These are phyloP conservation scores for Cladosporium cucumerinum DNA, from an alignment of 2,329 filamentous ascomycete genomes.

Conservation along the genomic window DNA sequence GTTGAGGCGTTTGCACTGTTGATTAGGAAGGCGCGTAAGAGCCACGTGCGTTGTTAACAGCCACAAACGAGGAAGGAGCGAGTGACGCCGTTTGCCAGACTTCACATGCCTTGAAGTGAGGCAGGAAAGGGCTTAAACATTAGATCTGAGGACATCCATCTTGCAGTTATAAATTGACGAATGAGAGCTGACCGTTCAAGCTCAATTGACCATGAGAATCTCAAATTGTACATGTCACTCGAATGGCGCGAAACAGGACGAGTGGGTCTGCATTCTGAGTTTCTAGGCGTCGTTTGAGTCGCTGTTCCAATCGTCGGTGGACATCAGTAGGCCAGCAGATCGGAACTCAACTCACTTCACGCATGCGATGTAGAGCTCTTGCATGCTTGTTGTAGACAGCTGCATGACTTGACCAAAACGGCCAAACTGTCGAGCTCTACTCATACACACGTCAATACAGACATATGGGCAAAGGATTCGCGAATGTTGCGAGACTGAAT, in stretches of 20 bases:
- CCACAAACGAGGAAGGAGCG: slow-evolving; percentile 2
- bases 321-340: not conserved
- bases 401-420: not conserved
- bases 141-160: not conserved
- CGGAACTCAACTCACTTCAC: not conserved
- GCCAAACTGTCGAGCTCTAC: too few relatives aligned
- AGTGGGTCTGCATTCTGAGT: not conserved
- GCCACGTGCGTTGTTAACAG: not conserved
- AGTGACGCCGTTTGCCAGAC: not conserved
- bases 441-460: not conserved
- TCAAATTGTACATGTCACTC: not conserved
- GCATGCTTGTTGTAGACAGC: not conserved
- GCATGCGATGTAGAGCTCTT: not conserved
- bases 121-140: not conserved
- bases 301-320: not conserved
- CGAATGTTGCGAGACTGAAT: not conserved
- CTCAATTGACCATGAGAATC: not conserved
- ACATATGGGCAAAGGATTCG: not conserved
- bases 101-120: not conserved
- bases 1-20: not conserved
- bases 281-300: too few relatives aligned
- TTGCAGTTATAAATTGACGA: not conserved
- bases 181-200: not conserved
- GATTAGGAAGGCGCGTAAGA: not conserved
- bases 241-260: not conserved